Conservation (phyloP, 768 basidiomycete genomes). For the Cyathus striatus region DNA sequence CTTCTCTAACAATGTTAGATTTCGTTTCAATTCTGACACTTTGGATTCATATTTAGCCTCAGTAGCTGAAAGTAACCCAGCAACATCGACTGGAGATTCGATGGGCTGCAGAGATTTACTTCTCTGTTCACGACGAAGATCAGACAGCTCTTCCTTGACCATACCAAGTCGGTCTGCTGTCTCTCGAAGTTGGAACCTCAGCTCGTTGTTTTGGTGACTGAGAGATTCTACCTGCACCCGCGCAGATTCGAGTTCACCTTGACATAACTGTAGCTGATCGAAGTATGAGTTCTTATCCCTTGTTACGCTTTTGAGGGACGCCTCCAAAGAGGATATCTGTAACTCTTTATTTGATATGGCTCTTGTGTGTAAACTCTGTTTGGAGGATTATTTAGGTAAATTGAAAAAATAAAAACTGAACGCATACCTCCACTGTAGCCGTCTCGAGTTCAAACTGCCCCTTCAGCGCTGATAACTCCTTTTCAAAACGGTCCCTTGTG, state of each 20-base stretch:
- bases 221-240: slow-evolving; percentile 71
- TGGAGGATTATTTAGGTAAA: slow-evolving; percentile 3
- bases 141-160: slow-evolving; percentile 66
- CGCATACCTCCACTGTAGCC: slow-evolving; percentile 75
- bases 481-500: slow-evolving; percentile 66
- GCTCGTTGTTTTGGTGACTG: slow-evolving; percentile 75
- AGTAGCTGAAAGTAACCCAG: slow-evolving; percentile 66
- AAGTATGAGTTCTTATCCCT: slow-evolving; percentile 79
- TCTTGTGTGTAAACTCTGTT: slow-evolving; percentile 61
- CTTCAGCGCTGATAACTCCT: slow-evolving; percentile 58
- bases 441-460: slow-evolving; percentile 77
- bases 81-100: slow-evolving; percentile 59
- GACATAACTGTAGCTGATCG: slow-evolving; percentile 80
- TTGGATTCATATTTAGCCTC: slow-evolving; percentile 76
- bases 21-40: slow-evolving; percentile 64
- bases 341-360: slow-evolving; percentile 57
- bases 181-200: slow-evolving; percentile 85
- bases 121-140: slow-evolving; percentile 57
- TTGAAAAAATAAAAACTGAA: slow-evolving; percentile 7
- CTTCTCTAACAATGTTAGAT: slow-evolving; percentile 61
- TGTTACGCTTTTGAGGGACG: slow-evolving; percentile 61
- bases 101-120: slow-evolving; percentile 35
- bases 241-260: slow-evolving; percentile 86
- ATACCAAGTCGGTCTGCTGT: slow-evolving; percentile 65
- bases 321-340: slow-evolving; percentile 67